These are phyloP conservation scores for Phytophthora palmivora DNA, from an alignment of 352 stramenopile genomes.

Conservation along the genomic window DNA sequence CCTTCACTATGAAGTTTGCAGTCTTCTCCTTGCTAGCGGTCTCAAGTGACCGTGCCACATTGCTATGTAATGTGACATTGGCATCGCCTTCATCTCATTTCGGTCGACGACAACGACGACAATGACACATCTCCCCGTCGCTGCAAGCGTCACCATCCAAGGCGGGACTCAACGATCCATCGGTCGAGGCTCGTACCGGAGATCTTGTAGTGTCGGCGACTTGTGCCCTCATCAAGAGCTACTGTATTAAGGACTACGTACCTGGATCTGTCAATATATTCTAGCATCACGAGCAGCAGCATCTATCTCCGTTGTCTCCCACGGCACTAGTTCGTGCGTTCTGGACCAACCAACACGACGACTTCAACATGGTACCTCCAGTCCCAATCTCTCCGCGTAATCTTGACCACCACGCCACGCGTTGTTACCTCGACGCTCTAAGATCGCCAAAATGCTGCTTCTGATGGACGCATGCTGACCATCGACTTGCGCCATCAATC, in stretches of 20 bases:
- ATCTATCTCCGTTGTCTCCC: not conserved
- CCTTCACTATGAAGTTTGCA: not conserved
- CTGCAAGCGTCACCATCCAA: constrained; percentile 23
- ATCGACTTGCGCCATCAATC: not conserved
- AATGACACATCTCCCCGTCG: constrained; percentile 10
- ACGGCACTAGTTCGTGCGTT: not conserved
- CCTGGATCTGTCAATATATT: not conserved
- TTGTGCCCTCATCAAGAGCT: no score
- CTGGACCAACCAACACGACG: not conserved
- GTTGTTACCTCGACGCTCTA: not conserved
- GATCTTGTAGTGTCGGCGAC: constrained; percentile 1
- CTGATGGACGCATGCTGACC: not conserved
- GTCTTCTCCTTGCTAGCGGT: not conserved
- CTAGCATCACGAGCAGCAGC: not conserved
- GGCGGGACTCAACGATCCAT: constrained; percentile 9
- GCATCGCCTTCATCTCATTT: constrained; percentile 21
- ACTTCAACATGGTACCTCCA: constrained; percentile 20
- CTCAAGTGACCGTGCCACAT: not conserved
- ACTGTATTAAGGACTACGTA: no score
- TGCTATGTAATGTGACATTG: no score
- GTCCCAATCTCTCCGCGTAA: no score
- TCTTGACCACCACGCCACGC: constrained; percentile 12
- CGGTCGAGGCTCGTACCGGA: not conserved
- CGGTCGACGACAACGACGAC: constrained; percentile 12
- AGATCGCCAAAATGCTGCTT: not conserved